Conservation (phyloP, 306 rosid genomes). For the Cicer bijugum region DNA sequence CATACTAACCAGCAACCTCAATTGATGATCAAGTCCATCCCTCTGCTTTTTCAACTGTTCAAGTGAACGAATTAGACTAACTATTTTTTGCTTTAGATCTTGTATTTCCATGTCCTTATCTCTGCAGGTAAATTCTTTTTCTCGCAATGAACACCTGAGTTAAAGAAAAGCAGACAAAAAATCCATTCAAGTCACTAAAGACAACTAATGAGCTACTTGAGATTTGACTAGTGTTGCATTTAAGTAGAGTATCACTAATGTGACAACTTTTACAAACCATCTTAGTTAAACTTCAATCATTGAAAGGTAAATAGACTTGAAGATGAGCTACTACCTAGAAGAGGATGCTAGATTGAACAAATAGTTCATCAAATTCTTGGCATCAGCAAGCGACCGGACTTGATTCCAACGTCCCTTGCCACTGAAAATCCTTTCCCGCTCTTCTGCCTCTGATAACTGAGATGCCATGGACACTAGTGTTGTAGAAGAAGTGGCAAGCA, state of each 20-base stretch:
- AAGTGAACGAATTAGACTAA: slow-evolving; percentile 60
- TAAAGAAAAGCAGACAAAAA: slow-evolving; percentile 32
- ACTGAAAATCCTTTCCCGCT: slow-evolving; percentile 80
- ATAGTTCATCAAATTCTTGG: slow-evolving; percentile 87
- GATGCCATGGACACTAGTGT: slow-evolving; percentile 91
- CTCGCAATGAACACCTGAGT: slow-evolving; percentile 75
- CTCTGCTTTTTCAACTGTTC: slow-evolving; percentile 74
- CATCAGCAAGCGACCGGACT: slow-evolving; percentile 86
- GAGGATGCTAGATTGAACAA: slow-evolving; percentile 87
- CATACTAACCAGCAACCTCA: slow-evolving; percentile 58
- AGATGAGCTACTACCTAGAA: slow-evolving; percentile 63
- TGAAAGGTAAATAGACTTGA: slow-evolving; percentile 21
- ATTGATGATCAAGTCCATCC: slow-evolving; percentile 73
- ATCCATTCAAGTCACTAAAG: slow-evolving; percentile 10
- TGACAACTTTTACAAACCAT: not conserved
- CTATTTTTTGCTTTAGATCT: slow-evolving; percentile 82
- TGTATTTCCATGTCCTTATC: slow-evolving; percentile 79
- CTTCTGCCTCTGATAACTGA: slow-evolving; percentile 95
- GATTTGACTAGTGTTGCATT: slow-evolving; percentile 13
- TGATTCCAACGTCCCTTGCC: slow-evolving; percentile 98
- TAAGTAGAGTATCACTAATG: not conserved
- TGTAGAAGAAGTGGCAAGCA: slow-evolving; percentile 84
- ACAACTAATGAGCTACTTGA: not conserved
- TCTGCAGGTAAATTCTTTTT: slow-evolving; percentile 68
- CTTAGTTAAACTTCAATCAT: slow-evolving; percentile 6